Evolutionary conservation across 352 stramenopile species (phyloP), one percentile per base, ranked within the genome.

Genomic region (Halophytophthora batemanensis): DNA sequence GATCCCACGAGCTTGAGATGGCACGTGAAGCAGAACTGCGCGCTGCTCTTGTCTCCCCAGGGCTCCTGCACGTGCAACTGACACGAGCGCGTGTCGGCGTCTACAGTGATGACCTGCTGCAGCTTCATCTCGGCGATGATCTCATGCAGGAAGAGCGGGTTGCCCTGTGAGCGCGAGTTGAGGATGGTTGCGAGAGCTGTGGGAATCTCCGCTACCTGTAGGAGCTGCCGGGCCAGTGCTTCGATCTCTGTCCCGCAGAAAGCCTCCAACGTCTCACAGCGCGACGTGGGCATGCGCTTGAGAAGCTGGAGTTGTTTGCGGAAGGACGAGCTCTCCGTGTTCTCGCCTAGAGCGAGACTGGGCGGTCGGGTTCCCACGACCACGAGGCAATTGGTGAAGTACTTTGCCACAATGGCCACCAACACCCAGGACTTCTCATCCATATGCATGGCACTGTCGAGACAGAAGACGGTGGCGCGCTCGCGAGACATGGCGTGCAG

Each of bases 371-470:
- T 90, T 7, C 75, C 78, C 28, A 93, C 57, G 18, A 93, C 70
- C 2, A 92, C 62, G 44, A 93, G 46, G 36, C 80, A 93, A 53
- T 95, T 95, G 1, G 82, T 93, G 40, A 93, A 93, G 44, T 95
- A 93, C 54, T 93, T 90, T 8, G 77, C 78, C 29, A 93, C 74
- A 35, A 88, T 87, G 11, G 81, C 79, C 10, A 86, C 66, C n/a
- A 95, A 49, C 23, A 78, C 74, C 84, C 84, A 95, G 31, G 78
- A 91, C 60, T 90, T 87, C 46, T 85, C 81, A 47, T 95, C 84
- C 80, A 93, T 92, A 50, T 90, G 81, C 82, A 92, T 93, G 14
- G 84, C 84, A 43, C 78, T 91, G 53, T 95, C 84, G 31, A 95
- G 71, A 37, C 76, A 90, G 37, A 95, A 86, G 1, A 95, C 62